phyloP scores from a whole-genome alignment of 768 basidiomycete genomes.

The Auriscalpium vulgare region DNA sequence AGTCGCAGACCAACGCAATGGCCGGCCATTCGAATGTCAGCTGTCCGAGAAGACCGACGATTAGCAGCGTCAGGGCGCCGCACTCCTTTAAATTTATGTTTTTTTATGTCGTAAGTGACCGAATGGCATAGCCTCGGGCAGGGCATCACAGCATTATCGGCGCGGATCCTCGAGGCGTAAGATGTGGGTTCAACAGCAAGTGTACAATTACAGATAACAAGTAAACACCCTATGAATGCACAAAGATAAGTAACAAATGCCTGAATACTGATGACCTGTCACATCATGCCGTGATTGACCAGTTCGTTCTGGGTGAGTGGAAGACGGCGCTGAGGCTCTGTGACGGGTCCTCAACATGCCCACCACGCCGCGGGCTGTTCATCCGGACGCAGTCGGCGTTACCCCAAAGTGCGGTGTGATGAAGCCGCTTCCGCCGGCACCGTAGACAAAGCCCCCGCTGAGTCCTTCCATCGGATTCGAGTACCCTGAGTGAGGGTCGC shows the following conservation, averaged over 20 bases:
- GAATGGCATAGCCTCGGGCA: too few relatives aligned
- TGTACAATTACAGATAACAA: neutral
- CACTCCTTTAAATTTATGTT: too few relatives aligned
- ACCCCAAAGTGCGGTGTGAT: slow-evolving; percentile 66
- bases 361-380: slow-evolving; percentile 29
- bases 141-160: too few relatives aligned
- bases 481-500: slow-evolving; percentile 44
- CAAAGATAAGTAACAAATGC: neutral
- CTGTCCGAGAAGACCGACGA: too few relatives aligned
- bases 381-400: slow-evolving; percentile 51
- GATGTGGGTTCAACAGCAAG: too few relatives aligned
- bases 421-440: slow-evolving; percentile 73
- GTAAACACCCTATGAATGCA: neutral
- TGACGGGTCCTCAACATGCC: slow-evolving; percentile 6
- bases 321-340: slow-evolving; percentile 18
- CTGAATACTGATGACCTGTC: neutral
- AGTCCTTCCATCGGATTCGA: slow-evolving; percentile 74
- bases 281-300: neutral
- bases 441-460: slow-evolving; percentile 81
- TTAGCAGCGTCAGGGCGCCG: too few relatives aligned
- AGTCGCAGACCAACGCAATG: too few relatives aligned
- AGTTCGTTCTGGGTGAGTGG: slow-evolving; percentile 1
- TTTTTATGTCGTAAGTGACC: too few relatives aligned
- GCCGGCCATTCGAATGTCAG: too few relatives aligned
- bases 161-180: too few relatives aligned